These are phyloP conservation scores for Massariosphaeria phaeospora DNA, from an alignment of 495 filamentous ascomycete genomes.

Conservation along the genomic window DNA sequence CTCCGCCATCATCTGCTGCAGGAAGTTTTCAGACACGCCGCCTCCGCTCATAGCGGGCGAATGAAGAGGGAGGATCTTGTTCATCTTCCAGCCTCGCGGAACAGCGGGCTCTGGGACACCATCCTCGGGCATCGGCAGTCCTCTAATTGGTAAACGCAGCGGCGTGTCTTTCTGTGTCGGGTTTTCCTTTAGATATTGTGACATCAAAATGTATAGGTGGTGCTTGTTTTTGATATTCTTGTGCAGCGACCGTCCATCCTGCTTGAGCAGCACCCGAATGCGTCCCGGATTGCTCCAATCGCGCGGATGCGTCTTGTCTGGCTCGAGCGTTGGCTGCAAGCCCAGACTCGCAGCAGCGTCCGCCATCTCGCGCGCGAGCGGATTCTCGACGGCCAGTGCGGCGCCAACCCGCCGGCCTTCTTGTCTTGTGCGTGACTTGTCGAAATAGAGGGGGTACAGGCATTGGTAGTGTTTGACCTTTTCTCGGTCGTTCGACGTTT, in stretches of 20 bases:
- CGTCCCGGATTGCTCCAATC: conserved; percentile 97
- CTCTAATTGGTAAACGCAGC: conserved; percentile 60
- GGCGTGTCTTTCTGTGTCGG: conserved; percentile 68
- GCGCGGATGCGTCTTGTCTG: conserved; percentile 86
- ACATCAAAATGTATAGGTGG: conserved; percentile 75
- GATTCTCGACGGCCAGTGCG: conserved; percentile 71
- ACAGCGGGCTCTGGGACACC: conserved; percentile 66
- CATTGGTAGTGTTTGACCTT: conserved; percentile 75
- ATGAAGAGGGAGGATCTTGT: conserved; percentile 74
- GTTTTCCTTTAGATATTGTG: conserved; percentile 65
- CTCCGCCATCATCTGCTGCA: conserved; percentile 96
- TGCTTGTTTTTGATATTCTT: conserved; percentile 76
- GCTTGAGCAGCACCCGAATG: conserved; percentile 71
- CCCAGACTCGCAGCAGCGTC: conserved; percentile 71
- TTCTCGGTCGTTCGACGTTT: conserved; percentile 43
- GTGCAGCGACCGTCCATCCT: conserved; percentile 48
- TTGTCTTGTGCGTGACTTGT: conserved; percentile 64
- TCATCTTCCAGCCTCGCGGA: conserved; percentile 90
- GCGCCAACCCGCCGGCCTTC: conserved; percentile 72
- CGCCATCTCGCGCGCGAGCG: conserved; percentile 83
- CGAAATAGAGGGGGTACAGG: conserved; percentile 94
- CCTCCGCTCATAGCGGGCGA: conserved; percentile 85
- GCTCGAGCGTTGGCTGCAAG: conserved; percentile 76
- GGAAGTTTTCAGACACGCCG: conserved; percentile 90
- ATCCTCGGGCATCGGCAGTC: conserved; percentile 59